Evolutionary conservation across 768 basidiomycete species (phyloP).

Genomic region (Termitomyces bulborhizus): DNA sequence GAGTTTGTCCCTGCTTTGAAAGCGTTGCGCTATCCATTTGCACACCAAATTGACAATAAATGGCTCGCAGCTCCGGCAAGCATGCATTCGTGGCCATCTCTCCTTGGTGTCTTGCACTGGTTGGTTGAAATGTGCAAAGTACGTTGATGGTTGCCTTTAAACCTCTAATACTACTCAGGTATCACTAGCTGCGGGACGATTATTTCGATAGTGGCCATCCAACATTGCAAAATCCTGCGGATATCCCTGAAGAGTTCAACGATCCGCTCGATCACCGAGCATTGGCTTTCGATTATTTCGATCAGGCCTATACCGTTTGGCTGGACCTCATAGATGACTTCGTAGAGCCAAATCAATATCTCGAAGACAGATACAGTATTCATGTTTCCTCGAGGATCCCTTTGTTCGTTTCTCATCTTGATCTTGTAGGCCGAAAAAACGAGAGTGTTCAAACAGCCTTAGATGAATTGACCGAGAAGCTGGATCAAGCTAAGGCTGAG

Average conservation of each 20-base stretch:
- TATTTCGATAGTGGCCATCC: slow-evolving; percentile 62
- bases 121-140: slow-evolving; percentile 83
- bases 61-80: slow-evolving; percentile 86
- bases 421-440: slow-evolving; percentile 56
- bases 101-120: slow-evolving; percentile 91
- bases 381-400: background rate
- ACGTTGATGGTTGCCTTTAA: slow-evolving; percentile 14
- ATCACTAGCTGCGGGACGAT: slow-evolving; percentile 28
- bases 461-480: slow-evolving; percentile 44
- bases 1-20: slow-evolving; percentile 75
- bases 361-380: slow-evolving; percentile 77
- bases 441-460: slow-evolving; percentile 60
- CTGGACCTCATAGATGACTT: slow-evolving; percentile 64
- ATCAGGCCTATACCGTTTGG: slow-evolving; percentile 62
- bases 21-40: slow-evolving; percentile 76
- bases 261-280: slow-evolving; percentile 69
- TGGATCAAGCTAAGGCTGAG: slow-evolving; percentile 45
- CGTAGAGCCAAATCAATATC: slow-evolving; percentile 57
- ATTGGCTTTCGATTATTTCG: slow-evolving; percentile 70
- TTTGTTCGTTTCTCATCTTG: slow-evolving; percentile 4
- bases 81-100: slow-evolving; percentile 86
- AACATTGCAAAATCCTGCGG: slow-evolving; percentile 54
- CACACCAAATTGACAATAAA: slow-evolving; percentile 73
- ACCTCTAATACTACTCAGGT: slow-evolving; percentile 19
- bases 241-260: slow-evolving; percentile 71